Evolutionary conservation across 2,329 filamentous ascomycete species (phyloP).

Genomic region (Dothideomycetidae sp.): DNA sequence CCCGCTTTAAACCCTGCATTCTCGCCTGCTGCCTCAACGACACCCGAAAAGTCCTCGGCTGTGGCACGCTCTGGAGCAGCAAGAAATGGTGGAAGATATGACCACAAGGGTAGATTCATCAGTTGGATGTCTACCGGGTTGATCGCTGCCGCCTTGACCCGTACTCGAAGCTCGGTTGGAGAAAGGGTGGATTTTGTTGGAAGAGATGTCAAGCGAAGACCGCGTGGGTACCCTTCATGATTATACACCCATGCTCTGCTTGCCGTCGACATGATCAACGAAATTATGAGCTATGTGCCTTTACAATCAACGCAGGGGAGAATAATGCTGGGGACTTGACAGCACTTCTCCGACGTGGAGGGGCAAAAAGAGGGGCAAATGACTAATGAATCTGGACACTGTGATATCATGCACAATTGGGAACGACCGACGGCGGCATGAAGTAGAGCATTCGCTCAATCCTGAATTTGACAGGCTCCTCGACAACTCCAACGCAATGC

Average conservation of each 20-base stretch:
- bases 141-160: slow-evolving; percentile 21
- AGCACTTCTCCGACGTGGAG: too few species aligned
- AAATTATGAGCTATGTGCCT: slow-evolving; percentile 11
- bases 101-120: slow-evolving; percentile 21
- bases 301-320: too few species aligned
- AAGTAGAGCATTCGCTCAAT: too few species aligned
- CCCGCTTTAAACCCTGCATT: slow-evolving; percentile 17
- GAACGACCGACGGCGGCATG: too few species aligned
- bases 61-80: slow-evolving; percentile 17
- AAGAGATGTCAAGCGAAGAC: slow-evolving; percentile 17
- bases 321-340: too few species aligned
- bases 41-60: slow-evolving; percentile 22
- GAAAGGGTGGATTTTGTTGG: slow-evolving; percentile 14
- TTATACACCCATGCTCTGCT: slow-evolving; percentile 23
- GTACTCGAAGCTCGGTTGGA: slow-evolving; percentile 17
- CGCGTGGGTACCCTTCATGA: slow-evolving; percentile 18
- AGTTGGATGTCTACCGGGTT: slow-evolving; percentile 26
- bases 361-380: too few species aligned
- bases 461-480: too few species aligned
- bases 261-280: slow-evolving; percentile 7
- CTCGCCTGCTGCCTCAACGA: slow-evolving; percentile 16
- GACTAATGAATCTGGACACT: too few species aligned
- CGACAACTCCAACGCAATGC: too few species aligned
- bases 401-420: too few species aligned
- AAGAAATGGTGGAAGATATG: slow-evolving; percentile 14